These are phyloP conservation scores for Tolypocladium sp. DNA, from an alignment of 2,329 filamentous ascomycete genomes.

Conservation along the genomic window DNA sequence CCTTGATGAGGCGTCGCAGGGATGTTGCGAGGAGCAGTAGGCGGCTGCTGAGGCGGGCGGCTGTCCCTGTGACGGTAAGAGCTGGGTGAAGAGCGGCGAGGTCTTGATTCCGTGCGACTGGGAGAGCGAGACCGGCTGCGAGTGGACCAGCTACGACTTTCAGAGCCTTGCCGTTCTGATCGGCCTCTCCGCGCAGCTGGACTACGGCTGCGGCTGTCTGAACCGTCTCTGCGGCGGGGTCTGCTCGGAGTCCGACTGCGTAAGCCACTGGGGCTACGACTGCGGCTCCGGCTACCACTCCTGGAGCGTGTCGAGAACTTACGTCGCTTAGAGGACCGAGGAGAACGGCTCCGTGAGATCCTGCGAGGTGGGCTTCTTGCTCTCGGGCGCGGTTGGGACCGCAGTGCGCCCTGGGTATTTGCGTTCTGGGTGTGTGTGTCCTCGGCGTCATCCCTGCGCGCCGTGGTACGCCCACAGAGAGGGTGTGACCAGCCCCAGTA, in stretches of 20 bases:
- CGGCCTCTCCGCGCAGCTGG: slow-evolving; percentile 6
- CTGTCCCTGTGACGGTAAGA: slow-evolving; percentile 4
- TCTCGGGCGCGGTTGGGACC: slow-evolving; percentile 14
- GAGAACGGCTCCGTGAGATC: slow-evolving; percentile 19
- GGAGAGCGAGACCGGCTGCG: slow-evolving; percentile 10
- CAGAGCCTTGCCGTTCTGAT: slow-evolving; percentile 11
- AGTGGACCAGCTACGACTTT: slow-evolving; percentile 13
- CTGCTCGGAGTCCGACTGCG: slow-evolving; percentile 11
- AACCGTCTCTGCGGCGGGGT: slow-evolving; percentile 4
- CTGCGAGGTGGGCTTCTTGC: slow-evolving; percentile 18
- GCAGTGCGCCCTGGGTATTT: neutral
- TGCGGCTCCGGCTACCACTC: slow-evolving; percentile 19
- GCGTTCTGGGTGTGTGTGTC: neutral
- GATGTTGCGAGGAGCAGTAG: neutral
- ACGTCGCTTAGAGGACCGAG: neutral
- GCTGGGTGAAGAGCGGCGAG: slow-evolving; percentile 15
- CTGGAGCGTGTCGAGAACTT: neutral
- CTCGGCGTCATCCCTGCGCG: neutral
- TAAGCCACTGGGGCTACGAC: slow-evolving; percentile 19
- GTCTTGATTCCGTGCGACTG: neutral
- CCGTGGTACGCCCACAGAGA: slow-evolving; percentile 72
- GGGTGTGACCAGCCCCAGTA: slow-evolving; percentile 82
- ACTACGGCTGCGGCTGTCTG: slow-evolving; percentile 10
- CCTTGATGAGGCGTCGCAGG: neutral
- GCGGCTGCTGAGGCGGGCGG: slow-evolving; percentile 16